Evolutionary conservation across 306 rosid species (phyloP).

Genomic region (Rosa multiflora): DNA sequence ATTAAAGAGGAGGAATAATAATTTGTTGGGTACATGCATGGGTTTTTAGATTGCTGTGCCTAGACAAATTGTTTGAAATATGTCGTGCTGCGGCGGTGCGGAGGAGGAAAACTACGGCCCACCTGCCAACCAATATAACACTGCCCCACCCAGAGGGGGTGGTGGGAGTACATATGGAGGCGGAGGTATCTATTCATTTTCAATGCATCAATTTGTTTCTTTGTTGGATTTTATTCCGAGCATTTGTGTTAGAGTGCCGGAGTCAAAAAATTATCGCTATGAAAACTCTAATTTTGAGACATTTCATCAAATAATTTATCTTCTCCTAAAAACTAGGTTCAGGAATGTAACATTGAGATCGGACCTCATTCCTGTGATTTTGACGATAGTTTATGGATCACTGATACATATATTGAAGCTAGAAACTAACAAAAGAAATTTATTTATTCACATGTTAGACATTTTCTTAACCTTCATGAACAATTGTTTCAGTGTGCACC

Average conservation of each 20-base stretch:
- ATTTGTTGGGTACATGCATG: slow-evolving; percentile 28
- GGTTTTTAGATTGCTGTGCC: slow-evolving; percentile 40
- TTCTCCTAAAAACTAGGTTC: no score
- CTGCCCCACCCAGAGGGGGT: slow-evolving; percentile 68
- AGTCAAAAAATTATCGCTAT: background rate
- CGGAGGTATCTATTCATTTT: slow-evolving; percentile 36
- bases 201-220: background rate
- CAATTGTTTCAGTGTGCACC: background rate
- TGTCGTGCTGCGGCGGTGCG: slow-evolving; percentile 82
- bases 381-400: background rate
- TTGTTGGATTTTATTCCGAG: background rate
- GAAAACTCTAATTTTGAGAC: background rate
- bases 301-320: background rate
- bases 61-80: slow-evolving; percentile 41
- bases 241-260: background rate
- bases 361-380: no score
- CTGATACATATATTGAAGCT: background rate
- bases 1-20: slow-evolving; percentile 1
- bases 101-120: slow-evolving; percentile 75
- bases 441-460: background rate
- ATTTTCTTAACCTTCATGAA: background rate
- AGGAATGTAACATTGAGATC: no score
- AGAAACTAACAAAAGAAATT: background rate
- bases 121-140: slow-evolving; percentile 51
- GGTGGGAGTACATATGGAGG: slow-evolving; percentile 65